Evolutionary conservation across 1,284 basidiomycete genomes (phyloP), one percentile per base, ranked within the genome.

Genomic region (Fomitopsis pinicola): DNA sequence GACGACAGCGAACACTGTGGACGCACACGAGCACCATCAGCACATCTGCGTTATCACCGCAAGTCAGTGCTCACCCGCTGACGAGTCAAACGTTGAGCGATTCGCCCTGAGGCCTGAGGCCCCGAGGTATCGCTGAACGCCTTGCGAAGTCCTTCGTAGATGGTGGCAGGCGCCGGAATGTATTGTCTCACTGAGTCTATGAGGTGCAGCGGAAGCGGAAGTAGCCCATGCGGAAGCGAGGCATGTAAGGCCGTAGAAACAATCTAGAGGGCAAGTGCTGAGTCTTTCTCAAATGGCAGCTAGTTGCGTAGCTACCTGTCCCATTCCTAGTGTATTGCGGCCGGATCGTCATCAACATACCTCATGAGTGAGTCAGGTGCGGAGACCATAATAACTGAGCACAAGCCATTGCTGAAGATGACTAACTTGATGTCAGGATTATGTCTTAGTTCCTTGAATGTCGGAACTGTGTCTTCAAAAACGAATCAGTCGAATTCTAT

Each of bases 331-430:
- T 33, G 8, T 22, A 55, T 26, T 9, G 44, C 8, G 19, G 17
- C 6, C 22, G 22, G 22, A 22, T 22, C 22, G 22, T 22, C 15
- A 45, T 9, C 17, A n/a, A 22, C n/a, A 45, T 15, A 42, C 22
- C 22, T 14, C 14, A 54, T 28, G 30, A 17, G 33, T 10, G 33
- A 10, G 4, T 10, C 22, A 22, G 22, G 22, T 22, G 22, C 22
- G 22, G 22, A 22, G 22, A 22, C 22, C 9, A 2, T 30, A 28
- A 19, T 53, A 35, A 10, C 28, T 5, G n/a, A 14, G 15, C 7
- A 61, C 63, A 42, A 36, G 72, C 74, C 73, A 58, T 75, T 75
- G 59, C 69, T 74, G 62, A 74, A 74, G 6, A 76, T 60, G 5
- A 72, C 36, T 3, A 67, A 36, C 33, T 67, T 55, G 5, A 72